These are phyloP conservation scores for Bipolaris cookei DNA, from an alignment of 2,329 filamentous ascomycete species.

Conservation along the genomic window DNA sequence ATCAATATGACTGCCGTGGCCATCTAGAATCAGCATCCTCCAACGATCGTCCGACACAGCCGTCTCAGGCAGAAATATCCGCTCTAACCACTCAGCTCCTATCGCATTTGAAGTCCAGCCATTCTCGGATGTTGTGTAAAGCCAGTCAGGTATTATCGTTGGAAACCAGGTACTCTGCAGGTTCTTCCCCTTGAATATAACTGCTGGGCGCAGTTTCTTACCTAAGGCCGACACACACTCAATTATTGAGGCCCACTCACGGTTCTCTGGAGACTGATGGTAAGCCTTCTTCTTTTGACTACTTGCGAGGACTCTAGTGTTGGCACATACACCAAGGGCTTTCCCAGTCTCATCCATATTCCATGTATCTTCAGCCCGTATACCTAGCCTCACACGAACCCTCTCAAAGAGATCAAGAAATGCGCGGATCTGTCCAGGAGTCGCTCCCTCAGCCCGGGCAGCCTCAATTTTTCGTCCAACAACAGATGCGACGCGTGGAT, in stretches of 20 bases:
- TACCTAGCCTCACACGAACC: slow-evolving; percentile 2
- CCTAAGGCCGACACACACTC: slow-evolving; percentile 8
- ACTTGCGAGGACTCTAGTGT: slow-evolving; percentile 7
- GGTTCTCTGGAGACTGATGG: slow-evolving; percentile 17
- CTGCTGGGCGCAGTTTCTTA: background rate
- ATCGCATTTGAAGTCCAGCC: slow-evolving; percentile 6
- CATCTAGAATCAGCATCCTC: slow-evolving; percentile 5
- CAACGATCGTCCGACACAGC: background rate
- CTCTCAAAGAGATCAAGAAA: slow-evolving; percentile 18
- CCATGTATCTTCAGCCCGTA: slow-evolving; percentile 8
- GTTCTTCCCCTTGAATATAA: slow-evolving; percentile 2
- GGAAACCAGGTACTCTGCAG: slow-evolving; percentile 8
- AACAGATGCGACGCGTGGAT: background rate
- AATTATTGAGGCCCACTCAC: slow-evolving; percentile 19
- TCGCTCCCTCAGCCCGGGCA: slow-evolving; percentile 7
- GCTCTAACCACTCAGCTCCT: slow-evolving; percentile 1
- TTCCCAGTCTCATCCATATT: too few species aligned
- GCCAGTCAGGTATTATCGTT: background rate
- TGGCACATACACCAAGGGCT: slow-evolving; percentile 19
- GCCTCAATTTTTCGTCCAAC: slow-evolving; percentile 11
- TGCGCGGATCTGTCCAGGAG: slow-evolving; percentile 10
- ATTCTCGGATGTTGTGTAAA: slow-evolving; percentile 6
- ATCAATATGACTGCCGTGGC: slow-evolving; percentile 1
- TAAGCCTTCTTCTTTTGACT: slow-evolving; percentile 19
- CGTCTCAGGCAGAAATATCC: slow-evolving; percentile 3